phyloP scores from a whole-genome alignment of 345 rosid genomes.

The Fremontodendron californicum region DNA sequence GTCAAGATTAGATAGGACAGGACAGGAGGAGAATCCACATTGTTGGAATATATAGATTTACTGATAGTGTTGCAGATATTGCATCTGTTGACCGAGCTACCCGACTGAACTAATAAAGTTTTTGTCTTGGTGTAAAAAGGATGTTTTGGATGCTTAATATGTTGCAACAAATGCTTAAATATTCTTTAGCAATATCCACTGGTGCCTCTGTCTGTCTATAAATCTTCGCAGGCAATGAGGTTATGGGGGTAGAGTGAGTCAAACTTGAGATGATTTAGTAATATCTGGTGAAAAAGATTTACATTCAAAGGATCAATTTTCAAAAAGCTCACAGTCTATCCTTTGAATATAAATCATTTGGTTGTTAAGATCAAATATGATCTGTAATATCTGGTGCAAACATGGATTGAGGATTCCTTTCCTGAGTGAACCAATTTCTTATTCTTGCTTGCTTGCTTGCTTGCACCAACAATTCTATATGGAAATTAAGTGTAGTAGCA shows the following conservation, averaged over 20 bases:
- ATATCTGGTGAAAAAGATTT: too few species aligned
- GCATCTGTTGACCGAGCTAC: background rate
- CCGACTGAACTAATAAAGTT: conserved; percentile 24
- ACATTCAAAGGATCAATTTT: background rate
- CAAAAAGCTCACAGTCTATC: background rate
- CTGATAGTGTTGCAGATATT: background rate
- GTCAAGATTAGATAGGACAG: background rate
- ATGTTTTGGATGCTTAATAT: too few species aligned
- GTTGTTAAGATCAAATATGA: too few species aligned
- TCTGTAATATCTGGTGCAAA: too few species aligned
- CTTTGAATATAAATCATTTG: too few species aligned
- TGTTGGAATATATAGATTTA: too few species aligned
- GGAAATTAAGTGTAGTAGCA: too few species aligned
- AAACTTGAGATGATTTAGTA: background rate
- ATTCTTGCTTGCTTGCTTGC: too few species aligned
- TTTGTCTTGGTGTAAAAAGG: background rate
- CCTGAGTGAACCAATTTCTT: too few species aligned
- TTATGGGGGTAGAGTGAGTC: too few species aligned
- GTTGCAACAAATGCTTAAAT: background rate
- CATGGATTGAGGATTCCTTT: too few species aligned
- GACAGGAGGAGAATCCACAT: conserved; percentile 15
- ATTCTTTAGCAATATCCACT: background rate
- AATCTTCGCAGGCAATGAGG: background rate
- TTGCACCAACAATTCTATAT: too few species aligned
- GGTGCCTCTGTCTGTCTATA: background rate